A percentile compares a stretch with the other conserved stretches of the same genome.
phyloP scores from a whole-genome alignment of 2,329 filamentous ascomycete genomes.

The Monosporascus sp. region DNA sequence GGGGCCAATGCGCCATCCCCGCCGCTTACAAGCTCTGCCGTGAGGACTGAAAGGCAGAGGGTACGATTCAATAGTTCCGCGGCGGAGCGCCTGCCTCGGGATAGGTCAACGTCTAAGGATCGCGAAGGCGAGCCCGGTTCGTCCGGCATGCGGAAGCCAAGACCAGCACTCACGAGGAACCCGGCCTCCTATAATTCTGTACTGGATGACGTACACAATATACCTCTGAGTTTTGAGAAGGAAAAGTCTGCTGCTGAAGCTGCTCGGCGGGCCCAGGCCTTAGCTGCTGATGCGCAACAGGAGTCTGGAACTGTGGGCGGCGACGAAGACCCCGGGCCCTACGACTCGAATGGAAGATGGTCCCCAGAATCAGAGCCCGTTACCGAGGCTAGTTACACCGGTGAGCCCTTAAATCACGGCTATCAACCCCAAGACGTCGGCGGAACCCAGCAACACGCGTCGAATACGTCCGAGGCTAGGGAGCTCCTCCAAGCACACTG shows the following conservation, averaged over 20 bases:
- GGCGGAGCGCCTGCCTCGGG: not conserved
- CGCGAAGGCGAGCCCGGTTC: constrained; percentile 2
- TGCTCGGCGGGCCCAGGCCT: constrained; percentile 30
- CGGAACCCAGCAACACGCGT: not conserved
- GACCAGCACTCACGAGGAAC: constrained; percentile 34
- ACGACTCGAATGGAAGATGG: constrained; percentile 22
- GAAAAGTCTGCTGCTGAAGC: constrained; percentile 28
- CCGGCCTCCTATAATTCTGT: constrained; percentile 28
- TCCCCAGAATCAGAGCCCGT: constrained; percentile 7
- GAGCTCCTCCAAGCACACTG: constrained; percentile 13
- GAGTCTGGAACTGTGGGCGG: constrained; percentile 15
- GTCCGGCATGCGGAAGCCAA: constrained; percentile 17
- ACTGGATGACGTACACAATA: constrained; percentile 13
- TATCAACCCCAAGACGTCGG: not conserved
- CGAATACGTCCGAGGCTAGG: constrained; percentile 10
- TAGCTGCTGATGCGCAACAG: constrained; percentile 30
- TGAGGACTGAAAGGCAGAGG: constrained; percentile 6
- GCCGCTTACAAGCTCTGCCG: not conserved
- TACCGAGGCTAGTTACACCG: constrained; percentile 6
- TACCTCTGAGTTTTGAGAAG: constrained; percentile 5
- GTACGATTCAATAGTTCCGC: constrained; percentile 11
- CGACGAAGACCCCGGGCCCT: constrained; percentile 11
- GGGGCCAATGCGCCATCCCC: not conserved
- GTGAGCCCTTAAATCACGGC: constrained; percentile 1
- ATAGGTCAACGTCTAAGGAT: not conserved